Evolutionary conservation across 139 green algal species (phyloP), one percentile per base, ranked within the genome.

Genomic region (Eudorina sp.): DNA sequence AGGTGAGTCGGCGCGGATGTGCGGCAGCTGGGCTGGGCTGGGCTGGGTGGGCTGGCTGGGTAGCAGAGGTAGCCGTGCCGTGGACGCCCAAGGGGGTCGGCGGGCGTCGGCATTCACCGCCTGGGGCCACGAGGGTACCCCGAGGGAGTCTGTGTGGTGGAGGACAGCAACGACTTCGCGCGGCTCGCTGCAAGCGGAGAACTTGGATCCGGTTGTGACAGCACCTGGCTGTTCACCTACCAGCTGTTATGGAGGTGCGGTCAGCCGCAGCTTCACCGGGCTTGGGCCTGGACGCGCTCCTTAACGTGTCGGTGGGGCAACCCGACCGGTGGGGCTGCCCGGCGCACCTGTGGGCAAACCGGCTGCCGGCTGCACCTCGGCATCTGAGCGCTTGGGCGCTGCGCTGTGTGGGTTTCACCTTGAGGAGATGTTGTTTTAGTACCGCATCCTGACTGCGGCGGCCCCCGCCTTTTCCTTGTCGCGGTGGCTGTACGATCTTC

Each of bases 1-100:
- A 95, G 70, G 93, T 96, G 80, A 38, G 64, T 96, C 13, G 19
- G 68, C 34, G 68, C 68, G 5, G 40, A 3, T 25, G 18, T 68
- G 58, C 18, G 58, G 27, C 18, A 21, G 58, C 5, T n/a, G 53
- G 3, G 70, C 13, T 53, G 82, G 29, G 34, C 6, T 77, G 31
- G 68, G 68, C 36, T 45, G 68, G 34, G 6, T 66, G 29, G 4
- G 23, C 8, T n/a, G n/a, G n/a, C n/a, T n/a, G n/a, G n/a, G n/a
- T n/a, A n/a, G n/a, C n/a, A n/a, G n/a, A n/a, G n/a, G n/a, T n/a
- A n/a, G n/a, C n/a, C n/a, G n/a, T n/a, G n/a, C n/a, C n/a, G n/a
- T n/a, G n/a, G n/a, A n/a, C n/a, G n/a, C n/a, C n/a, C n/a, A n/a
- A n/a, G n/a, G n/a, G n/a, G n/a, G n/a, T n/a, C n/a, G n/a, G n/a